Base-by-base conservation (phyloP, 345 rosid species). In the Camelina neglecta region DNA sequence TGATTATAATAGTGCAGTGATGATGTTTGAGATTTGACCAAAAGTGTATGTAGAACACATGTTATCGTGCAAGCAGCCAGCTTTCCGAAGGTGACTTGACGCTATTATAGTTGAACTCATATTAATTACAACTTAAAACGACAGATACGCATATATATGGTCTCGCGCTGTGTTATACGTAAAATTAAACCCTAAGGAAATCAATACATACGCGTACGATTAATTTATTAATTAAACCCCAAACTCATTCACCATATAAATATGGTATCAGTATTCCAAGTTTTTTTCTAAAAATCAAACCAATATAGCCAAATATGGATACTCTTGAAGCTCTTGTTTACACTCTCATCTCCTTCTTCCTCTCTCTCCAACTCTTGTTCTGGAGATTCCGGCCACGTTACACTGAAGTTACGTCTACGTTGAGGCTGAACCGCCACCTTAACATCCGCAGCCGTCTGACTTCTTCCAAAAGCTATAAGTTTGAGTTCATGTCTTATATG, bases 401-500 rank as follows among this genome's bases (percentile, higher is more conserved):
- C 72, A 57, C 5, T 47, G 38, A 7, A 4, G 16, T 33, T 16
- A 57, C 7, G 7, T 44, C 77, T 35, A 1, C 41, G 21, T 9
- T 7, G 24, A n/a, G 10, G 7, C 58, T 4, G 10, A 65, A 21
- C 13, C 18, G 66, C 39, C 20, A 65, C 38, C 26, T 65, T 64
- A 65, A 65, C 41, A 8, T n/a, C 33, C 1, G 4, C 31, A 5
- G 5, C 31, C 8, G 8, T 56, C 41, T 56, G 10, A 56, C 72
- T n/a, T 24, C 24, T 0, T 7, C 35, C 3, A 12, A 15, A 26
- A 62, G 63, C 69, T 10, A 38, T 31, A 20, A 63, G 1, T 26
- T 82, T 75, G 85, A 90, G 81, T 86, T 93, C 83, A 84, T 79
- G 67, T 51, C 81, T 2, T 93, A 90, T 80, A 90, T 93, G 90